phyloP scores from a whole-genome alignment of 2,329 filamentous ascomycete species.

The Fusarium virguliforme region DNA sequence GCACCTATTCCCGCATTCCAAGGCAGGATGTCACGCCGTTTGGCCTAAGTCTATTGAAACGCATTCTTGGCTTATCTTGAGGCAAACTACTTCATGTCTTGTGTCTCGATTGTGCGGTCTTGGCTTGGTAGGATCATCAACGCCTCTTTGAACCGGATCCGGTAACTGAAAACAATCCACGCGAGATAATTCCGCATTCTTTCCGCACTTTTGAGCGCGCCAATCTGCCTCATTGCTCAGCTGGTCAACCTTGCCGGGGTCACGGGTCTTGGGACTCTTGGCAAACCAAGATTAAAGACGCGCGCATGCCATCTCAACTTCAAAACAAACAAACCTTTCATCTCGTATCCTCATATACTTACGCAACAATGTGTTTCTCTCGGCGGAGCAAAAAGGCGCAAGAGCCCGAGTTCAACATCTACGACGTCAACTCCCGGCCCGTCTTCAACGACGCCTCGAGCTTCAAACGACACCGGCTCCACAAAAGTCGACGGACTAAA shows the following conservation, averaged over 20 bases:
- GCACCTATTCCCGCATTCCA: no score
- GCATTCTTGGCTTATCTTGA: no score
- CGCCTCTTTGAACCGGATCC: background rate
- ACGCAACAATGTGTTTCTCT: background rate
- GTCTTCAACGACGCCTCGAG: background rate
- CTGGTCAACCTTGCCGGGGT: slow-evolving; percentile 17
- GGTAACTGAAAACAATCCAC: background rate
- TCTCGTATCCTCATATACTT: background rate
- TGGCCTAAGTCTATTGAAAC: no score
- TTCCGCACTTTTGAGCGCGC: slow-evolving; percentile 9
- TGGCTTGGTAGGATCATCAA: background rate
- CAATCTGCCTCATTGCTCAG: slow-evolving; percentile 16
- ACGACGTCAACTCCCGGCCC: slow-evolving; percentile 1
- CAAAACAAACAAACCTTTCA: background rate
- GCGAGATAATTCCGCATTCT: background rate
- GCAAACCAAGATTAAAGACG: slow-evolving; percentile 6
- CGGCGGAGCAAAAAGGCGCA: background rate
- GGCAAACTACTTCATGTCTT: no score
- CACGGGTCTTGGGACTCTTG: slow-evolving; percentile 4
- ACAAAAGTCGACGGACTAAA: background rate
- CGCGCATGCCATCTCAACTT: background rate
- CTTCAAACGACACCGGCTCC: slow-evolving; percentile 3
- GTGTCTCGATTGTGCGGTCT: background rate
- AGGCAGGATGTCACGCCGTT: no score
- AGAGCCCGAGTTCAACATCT: slow-evolving; percentile 5